phyloP scores from a whole-genome alignment of 2,329 filamentous ascomycete species.

The Ophiocordyceps camponoti-rufipedis region DNA sequence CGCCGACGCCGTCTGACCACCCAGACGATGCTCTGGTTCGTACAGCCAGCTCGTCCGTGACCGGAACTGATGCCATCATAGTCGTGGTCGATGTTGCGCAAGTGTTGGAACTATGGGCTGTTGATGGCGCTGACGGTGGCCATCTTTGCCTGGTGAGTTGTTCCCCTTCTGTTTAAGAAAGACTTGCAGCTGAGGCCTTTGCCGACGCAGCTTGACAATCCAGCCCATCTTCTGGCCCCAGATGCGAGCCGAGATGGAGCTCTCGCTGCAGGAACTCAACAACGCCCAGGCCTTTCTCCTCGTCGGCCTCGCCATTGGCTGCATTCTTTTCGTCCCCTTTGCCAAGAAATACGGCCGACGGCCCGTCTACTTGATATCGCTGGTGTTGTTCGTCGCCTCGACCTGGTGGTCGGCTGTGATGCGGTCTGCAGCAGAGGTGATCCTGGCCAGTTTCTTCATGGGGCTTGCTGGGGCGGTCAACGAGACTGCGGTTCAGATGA shows the following conservation, averaged over 20 bases:
- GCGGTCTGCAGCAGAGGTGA: conserved; percentile 7
- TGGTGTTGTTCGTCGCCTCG: conserved; percentile 6
- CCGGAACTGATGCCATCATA: neutral
- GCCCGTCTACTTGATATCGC: conserved; percentile 11
- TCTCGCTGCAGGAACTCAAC: conserved; percentile 9
- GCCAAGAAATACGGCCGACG: conserved; percentile 16
- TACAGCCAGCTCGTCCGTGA: neutral
- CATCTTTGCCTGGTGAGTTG: conserved; percentile 6
- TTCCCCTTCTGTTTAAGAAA: too few relatives aligned
- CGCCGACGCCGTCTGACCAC: neutral
- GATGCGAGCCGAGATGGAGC: conserved; percentile 7
- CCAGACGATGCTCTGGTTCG: neutral
- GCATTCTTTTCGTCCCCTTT: conserved; percentile 16
- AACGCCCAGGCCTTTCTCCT: conserved; percentile 11
- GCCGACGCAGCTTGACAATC: neutral
- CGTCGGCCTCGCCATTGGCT: conserved; percentile 13
- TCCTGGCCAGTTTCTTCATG: conserved; percentile 8
- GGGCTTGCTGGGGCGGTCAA: conserved; percentile 19
- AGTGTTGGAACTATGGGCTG: conserved; percentile 7
- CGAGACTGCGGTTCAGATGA: conserved; percentile 20
- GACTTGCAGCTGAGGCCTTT: too few relatives aligned
- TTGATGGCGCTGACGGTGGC: conserved; percentile 6
- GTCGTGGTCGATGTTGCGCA: conserved; percentile 9
- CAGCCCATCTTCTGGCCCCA: conserved; percentile 8
- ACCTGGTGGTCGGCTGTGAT: conserved; percentile 8